Base-by-base conservation (phyloP, 2,329 filamentous ascomycete genomes). In the Chalaropsis ovoidea region DNA sequence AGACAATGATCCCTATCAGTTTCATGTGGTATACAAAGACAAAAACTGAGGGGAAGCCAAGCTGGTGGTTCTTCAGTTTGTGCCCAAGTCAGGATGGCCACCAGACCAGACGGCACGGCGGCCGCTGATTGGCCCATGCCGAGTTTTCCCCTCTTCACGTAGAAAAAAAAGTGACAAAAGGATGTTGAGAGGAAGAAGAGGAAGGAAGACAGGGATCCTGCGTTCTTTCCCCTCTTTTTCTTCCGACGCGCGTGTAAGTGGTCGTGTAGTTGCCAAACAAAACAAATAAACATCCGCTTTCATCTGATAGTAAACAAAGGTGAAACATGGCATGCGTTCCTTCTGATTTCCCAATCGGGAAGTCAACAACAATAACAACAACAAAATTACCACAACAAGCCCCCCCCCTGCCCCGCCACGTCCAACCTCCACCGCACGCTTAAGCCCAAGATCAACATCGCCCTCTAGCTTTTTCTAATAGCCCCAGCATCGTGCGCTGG, bases 211-310 rank as follows among this genome's bases (percentile, higher is more conserved):
- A 58, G 31, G 43, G 45, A 15, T 35, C 3, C 3, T 11, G 60
- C 27, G 22, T 19, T 52, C 47, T 27, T 52, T 52, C 39, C 60
- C 39, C 60, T 62, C 60, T 43, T 35, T 35, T 39, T 35, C 54
- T 39, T n/a, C 54, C 54, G 31, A n/a, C 54, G 31, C 54, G 54
- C 54, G 54, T 58, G 54, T 58, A 58, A 58, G 54, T 58, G 54
- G 54, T 35, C 27, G 52, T 56, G 54, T 39, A 39, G 54, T 35
- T 58, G 54, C 54, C 22, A 62, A 62, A 62, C 61, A 62, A 62
- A 62, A 62, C 61, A 65, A 65, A 65, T 65, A 65, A 65, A 65
- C 47, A 65, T 39, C 64, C 56, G 58, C 27, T 61, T 65, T 65
- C 64, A 65, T 65, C 64, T 65, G 56, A 65, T 62, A 62, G 64